These are phyloP conservation scores for Pseudozyma flocculosa DNA, from an alignment of 1,284 basidiomycete genomes.

Conservation along the genomic window DNA sequence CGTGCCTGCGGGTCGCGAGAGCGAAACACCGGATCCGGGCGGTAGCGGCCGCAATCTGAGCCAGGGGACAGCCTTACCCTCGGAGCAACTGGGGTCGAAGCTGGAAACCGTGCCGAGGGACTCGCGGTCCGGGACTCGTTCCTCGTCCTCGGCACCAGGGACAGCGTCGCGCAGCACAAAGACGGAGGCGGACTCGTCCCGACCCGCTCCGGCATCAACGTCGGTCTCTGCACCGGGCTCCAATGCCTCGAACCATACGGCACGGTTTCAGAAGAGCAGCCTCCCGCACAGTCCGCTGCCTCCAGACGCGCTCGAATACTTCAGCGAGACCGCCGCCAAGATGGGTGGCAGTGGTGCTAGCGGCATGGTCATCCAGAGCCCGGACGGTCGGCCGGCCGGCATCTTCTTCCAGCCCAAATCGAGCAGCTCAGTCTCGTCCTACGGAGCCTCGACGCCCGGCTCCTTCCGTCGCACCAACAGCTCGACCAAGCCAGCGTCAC, in stretches of 20 bases:
- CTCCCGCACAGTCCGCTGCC: slow-evolving; percentile 39
- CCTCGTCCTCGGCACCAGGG: not conserved
- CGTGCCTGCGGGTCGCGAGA: slow-evolving; percentile 5
- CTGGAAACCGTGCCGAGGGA: too few relatives aligned
- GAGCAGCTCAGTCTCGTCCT: slow-evolving; percentile 7
- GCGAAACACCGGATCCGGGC: not conserved
- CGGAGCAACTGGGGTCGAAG: too few relatives aligned
- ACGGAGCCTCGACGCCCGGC: slow-evolving; percentile 12
- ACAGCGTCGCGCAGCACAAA: not conserved
- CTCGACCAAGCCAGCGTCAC: not conserved
- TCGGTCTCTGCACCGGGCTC: slow-evolving; percentile 13
- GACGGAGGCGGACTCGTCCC: slow-evolving; percentile 6
- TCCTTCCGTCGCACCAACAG: slow-evolving; percentile 7
- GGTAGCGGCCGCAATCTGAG: not conserved
- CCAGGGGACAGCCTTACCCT: not conserved
- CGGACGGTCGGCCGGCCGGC: slow-evolving; percentile 86
- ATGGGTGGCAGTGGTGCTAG: slow-evolving; percentile 75
- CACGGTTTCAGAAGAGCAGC: not conserved
- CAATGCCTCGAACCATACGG: not conserved
- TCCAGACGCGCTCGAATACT: slow-evolving; percentile 79
- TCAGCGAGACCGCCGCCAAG: slow-evolving; percentile 70
- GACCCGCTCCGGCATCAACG: slow-evolving; percentile 4
- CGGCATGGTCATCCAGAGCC: slow-evolving; percentile 85
- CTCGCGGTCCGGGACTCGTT: not conserved
- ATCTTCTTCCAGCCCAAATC: slow-evolving; percentile 84